These are phyloP conservation scores for Dothideomycetidae sp. DNA, from an alignment of 2,329 filamentous ascomycete species.

Conservation along the genomic window DNA sequence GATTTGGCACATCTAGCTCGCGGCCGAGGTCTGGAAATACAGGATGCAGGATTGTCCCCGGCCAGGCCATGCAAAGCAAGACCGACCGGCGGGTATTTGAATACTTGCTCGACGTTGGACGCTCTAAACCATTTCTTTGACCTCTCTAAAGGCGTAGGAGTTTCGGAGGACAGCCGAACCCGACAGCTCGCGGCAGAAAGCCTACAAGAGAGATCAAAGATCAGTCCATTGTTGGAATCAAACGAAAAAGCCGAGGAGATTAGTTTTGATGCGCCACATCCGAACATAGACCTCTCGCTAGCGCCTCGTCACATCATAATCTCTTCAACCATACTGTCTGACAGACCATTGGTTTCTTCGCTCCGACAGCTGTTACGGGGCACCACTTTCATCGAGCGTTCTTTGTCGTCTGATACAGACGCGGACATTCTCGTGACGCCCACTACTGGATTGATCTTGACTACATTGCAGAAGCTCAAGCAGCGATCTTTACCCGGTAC, in stretches of 20 bases:
- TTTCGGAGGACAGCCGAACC: no score
- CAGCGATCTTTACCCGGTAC: conserved; percentile 57
- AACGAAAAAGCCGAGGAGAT: no score
- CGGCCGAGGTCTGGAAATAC: not conserved
- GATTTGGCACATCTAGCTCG: not conserved
- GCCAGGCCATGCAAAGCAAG: no score
- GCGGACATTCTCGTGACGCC: conserved; percentile 64
- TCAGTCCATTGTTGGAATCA: no score
- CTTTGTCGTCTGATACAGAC: conserved; percentile 39
- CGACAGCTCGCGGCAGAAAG: no score
- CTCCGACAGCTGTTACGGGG: conserved; percentile 37
- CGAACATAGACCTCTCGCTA: conserved; percentile 10
- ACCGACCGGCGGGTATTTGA: no score
- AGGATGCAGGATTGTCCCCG: not conserved
- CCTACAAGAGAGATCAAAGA: no score
- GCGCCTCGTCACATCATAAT: conserved; percentile 35
- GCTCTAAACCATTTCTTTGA: not conserved
- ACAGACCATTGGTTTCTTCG: conserved; percentile 35
- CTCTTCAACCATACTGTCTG: conserved; percentile 32
- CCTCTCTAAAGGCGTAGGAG: no score
- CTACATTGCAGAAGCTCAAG: conserved; percentile 55
- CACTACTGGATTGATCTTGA: conserved; percentile 52
- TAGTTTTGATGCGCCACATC: no score
- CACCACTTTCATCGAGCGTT: conserved; percentile 45
- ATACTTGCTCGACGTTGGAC: not conserved